phyloP scores from a whole-genome alignment of 1,139 yeast genomes.

The Taphrina wiesneri region DNA sequence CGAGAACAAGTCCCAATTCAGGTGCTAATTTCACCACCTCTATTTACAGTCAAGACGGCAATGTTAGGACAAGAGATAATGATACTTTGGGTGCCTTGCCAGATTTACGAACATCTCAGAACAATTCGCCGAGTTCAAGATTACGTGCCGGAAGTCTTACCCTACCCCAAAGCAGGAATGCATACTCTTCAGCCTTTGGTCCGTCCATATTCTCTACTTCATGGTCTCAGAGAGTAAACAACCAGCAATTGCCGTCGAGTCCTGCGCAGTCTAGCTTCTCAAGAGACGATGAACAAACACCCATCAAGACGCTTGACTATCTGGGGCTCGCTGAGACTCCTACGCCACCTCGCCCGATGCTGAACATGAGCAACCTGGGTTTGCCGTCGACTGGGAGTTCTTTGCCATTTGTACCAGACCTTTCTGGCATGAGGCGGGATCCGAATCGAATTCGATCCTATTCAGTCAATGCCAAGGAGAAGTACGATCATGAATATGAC shows the following conservation, averaged over 20 bases:
- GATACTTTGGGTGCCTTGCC: constrained; percentile 35
- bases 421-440: constrained; percentile 45
- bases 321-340: constrained; percentile 40
- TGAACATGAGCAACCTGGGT: constrained; percentile 12
- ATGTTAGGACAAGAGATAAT: background rate
- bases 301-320: constrained; percentile 40
- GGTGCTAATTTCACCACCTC: constrained; percentile 40
- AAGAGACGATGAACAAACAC: constrained; percentile 37
- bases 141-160: constrained; percentile 45
- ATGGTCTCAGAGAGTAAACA: constrained; percentile 37
- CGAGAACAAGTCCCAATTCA: constrained; percentile 35
- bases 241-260: constrained; percentile 33
- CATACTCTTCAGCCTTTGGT: constrained; percentile 44
- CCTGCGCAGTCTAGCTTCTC: constrained; percentile 38
- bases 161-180: constrained; percentile 43
- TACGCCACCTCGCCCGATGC: constrained; percentile 33
- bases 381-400: constrained; percentile 7
- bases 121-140: constrained; percentile 39
- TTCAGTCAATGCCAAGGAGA: constrained; percentile 45
- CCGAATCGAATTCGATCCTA: constrained; percentile 48
- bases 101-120: constrained; percentile 29
- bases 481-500: constrained; percentile 38
- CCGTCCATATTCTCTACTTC: constrained; percentile 44
- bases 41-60: constrained; percentile 37
- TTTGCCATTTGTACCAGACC: constrained; percentile 41